Base-by-base conservation (phyloP, 208 protist species). In the Sergeia podlipaevii region DNA sequence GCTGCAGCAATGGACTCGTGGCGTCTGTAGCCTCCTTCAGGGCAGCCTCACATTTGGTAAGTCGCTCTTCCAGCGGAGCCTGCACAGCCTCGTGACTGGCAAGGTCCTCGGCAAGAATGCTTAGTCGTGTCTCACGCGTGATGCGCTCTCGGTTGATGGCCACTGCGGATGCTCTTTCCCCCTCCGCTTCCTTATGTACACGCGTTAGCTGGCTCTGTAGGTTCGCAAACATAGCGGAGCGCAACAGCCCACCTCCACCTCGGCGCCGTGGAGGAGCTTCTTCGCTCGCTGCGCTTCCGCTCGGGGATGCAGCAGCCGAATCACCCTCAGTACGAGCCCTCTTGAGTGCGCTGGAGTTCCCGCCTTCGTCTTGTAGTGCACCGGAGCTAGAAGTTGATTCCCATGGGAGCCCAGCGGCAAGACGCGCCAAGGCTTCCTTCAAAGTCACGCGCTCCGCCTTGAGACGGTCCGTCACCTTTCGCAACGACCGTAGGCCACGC, bases 181-280 rank as follows among this genome's bases (percentile, higher is more conserved):
- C 20, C 10, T 65, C 53, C 33, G 77, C 60, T 59, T 91, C 82
- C 48, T 75, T 67, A 51, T 80, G 65, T 3, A 77, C 82, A 0
- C 64, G 65, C 34, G 59, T 65, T 28, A 93, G 71, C 39, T 77
- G 68, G 21, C 64, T 78, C 45, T 90, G 78, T 30, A 93, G 38
- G 24, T 77, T 74, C n/a, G 69, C 82, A 60, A 93, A 88, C 30
- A 70, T 71, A 30, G 74, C 66, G 13, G 74, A 82, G 27, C 70
- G 62, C 3, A 80, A 67, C 45, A 83, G 33, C 37, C 63, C 71
- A 26, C 71, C 64, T 26, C 36, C 20, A 3, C n/a, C n/a, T n/a
- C n/a, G n/a, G n/a, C n/a, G n/a, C n/a, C n/a, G n/a, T n/a, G n/a
- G n/a, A n/a, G n/a, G n/a, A n/a, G n/a, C n/a, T n/a, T n/a, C n/a